phyloP scores from a whole-genome alignment of 225 moss, liverwort and hornwort species.

The Pseudoscleropodium purum region DNA sequence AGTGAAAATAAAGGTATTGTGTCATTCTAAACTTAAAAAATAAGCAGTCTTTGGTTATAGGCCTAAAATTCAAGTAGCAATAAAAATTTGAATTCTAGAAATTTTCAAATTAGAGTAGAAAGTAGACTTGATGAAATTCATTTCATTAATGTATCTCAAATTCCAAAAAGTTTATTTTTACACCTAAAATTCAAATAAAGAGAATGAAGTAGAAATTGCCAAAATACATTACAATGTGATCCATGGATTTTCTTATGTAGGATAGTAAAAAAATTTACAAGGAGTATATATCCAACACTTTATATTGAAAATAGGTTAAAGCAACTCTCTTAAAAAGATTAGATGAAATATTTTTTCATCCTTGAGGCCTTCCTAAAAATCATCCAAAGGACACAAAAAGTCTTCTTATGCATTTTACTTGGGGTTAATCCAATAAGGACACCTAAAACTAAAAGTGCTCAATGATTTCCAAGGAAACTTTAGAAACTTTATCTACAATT shows the following conservation, averaged over 20 bases:
- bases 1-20: fast-evolving
- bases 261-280: too few relatives aligned
- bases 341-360: background rate
- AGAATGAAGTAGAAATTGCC: fast-evolving
- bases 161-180: background rate
- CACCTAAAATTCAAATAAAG: fast-evolving
- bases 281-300: background rate
- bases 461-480: background rate
- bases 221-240: background rate
- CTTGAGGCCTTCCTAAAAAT: background rate
- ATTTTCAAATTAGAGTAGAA: background rate
- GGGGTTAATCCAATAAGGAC: background rate
- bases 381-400: background rate
- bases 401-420: background rate
- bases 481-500: background rate
- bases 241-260: background rate
- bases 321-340: background rate
- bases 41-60: fast-evolving
- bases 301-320: background rate
- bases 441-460: background rate
- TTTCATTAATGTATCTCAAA: fast-evolving
- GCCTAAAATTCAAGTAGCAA: background rate
- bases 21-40: background rate
- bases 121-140: too few relatives aligned
- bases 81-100: background rate